These are phyloP conservation scores for Fusarium odoratissimum DNA, from an alignment of 2,329 filamentous ascomycete genomes.

Conservation along the genomic window DNA sequence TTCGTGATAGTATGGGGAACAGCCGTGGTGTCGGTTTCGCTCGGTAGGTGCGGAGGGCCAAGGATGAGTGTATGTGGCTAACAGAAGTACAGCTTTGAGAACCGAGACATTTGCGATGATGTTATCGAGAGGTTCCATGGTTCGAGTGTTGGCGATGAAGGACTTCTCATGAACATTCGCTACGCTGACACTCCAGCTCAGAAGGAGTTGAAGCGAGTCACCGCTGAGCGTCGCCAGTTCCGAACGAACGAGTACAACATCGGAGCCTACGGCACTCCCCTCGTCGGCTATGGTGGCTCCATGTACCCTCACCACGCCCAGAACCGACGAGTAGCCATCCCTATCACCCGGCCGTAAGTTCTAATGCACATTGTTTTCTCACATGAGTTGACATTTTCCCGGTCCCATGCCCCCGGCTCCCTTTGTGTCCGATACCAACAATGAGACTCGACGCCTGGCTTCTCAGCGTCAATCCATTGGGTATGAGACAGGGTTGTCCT, in stretches of 20 bases:
- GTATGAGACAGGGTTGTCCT: slow-evolving; percentile 48
- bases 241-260: slow-evolving; percentile 95
- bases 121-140: slow-evolving; percentile 91
- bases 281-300: slow-evolving; percentile 64
- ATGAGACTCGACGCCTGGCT: slow-evolving; percentile 46
- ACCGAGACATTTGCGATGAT: slow-evolving; percentile 87
- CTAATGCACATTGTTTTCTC: background rate
- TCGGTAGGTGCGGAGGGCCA: slow-evolving; percentile 68
- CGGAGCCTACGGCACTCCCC: slow-evolving; percentile 72
- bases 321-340: slow-evolving; percentile 49
- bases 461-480: slow-evolving; percentile 50
- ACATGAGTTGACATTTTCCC: slow-evolving; percentile 9
- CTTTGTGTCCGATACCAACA: slow-evolving; percentile 24
- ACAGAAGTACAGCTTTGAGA: slow-evolving; percentile 77
- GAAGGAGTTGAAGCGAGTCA: slow-evolving; percentile 96
- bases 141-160: slow-evolving; percentile 78
- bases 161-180: slow-evolving; percentile 89
- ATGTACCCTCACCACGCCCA: slow-evolving; percentile 53
- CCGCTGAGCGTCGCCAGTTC: slow-evolving; percentile 93
- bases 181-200: slow-evolving; percentile 97
- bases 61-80: background rate
- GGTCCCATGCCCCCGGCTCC: slow-evolving; percentile 14
- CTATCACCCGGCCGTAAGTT: slow-evolving; percentile 48
- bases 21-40: slow-evolving; percentile 98
- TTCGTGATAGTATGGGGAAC: slow-evolving; percentile 89